A percentile compares a stretch with the other conserved stretches of the same genome.
Evolutionary conservation across 305 asterid species (phyloP).

Genomic region (Fraxinus floribunda): DNA sequence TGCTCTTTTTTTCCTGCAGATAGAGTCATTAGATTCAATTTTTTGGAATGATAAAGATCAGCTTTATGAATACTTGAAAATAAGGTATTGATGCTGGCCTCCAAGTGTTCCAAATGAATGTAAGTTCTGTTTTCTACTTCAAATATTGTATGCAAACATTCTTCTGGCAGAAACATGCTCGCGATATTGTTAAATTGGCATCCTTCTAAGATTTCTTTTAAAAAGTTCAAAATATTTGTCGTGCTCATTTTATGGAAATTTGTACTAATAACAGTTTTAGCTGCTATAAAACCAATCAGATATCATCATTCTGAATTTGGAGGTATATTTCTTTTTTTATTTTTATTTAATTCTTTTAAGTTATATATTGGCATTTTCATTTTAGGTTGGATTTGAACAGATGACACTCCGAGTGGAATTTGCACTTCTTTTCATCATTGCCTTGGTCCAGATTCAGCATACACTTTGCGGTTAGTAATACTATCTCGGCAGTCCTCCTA

Average conservation of each 20-base stretch:
- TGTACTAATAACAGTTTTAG: neutral
- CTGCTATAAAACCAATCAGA: neutral
- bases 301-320: neutral
- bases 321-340: neutral
- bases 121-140: constrained; percentile 23
- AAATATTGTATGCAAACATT: neutral
- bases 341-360: no score
- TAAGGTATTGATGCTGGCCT: constrained; percentile 17
- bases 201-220: no score
- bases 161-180: neutral
- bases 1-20: constrained; percentile 11
- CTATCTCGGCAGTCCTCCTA: neutral
- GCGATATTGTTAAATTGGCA: neutral
- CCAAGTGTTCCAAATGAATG: constrained; percentile 29
- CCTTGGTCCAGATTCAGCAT: constrained; percentile 48
- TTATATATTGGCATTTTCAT: neutral
- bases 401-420: constrained; percentile 54
- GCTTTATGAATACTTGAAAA: constrained; percentile 19
- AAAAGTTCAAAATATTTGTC: neutral
- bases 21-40: neutral
- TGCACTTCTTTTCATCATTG: constrained; percentile 43
- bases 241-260: neutral
- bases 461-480: constrained; percentile 53
- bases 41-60: constrained; percentile 4
- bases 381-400: constrained; percentile 33